A percentile compares a stretch with the other conserved stretches of the same genome.
Evolutionary conservation across 306 rosid species (phyloP).

Genomic region (Begonia masoniana): DNA sequence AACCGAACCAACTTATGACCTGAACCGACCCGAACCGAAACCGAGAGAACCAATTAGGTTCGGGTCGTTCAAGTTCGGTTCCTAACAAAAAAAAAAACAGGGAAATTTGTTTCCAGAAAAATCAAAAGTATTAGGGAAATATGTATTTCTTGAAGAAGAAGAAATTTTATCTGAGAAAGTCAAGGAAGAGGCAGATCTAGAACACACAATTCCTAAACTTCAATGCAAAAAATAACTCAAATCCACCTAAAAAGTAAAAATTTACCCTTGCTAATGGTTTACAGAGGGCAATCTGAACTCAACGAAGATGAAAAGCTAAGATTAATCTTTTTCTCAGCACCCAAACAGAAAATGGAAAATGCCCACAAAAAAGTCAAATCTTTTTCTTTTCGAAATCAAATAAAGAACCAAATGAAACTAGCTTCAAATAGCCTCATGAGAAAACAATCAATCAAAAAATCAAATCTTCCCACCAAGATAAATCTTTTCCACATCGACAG

Average conservation of each 20-base stretch:
- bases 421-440: background rate
- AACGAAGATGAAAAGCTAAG: background rate
- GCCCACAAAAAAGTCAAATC: background rate
- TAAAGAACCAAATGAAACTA: background rate
- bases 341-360: background rate
- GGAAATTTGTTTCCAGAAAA: no score
- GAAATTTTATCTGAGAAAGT: background rate
- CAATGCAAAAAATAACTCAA: background rate
- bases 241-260: background rate
- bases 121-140: no score
- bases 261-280: background rate
- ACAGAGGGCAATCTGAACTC: background rate
- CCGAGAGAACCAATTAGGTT: no score
- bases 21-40: no score
- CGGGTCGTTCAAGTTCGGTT: no score
- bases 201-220: background rate
- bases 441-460: background rate
- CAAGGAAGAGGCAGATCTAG: constrained; percentile 12
- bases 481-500: constrained; percentile 79
- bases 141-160: no score
- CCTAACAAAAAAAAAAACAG: no score
- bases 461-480: constrained; percentile 89
- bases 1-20: no score
- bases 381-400: background rate
- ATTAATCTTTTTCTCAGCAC: background rate